A percentile compares a stretch with the other conserved stretches of the same genome.
phyloP scores from a whole-genome alignment of 2,329 filamentous ascomycete species.

The Pyrenophora tritici-repentis region DNA sequence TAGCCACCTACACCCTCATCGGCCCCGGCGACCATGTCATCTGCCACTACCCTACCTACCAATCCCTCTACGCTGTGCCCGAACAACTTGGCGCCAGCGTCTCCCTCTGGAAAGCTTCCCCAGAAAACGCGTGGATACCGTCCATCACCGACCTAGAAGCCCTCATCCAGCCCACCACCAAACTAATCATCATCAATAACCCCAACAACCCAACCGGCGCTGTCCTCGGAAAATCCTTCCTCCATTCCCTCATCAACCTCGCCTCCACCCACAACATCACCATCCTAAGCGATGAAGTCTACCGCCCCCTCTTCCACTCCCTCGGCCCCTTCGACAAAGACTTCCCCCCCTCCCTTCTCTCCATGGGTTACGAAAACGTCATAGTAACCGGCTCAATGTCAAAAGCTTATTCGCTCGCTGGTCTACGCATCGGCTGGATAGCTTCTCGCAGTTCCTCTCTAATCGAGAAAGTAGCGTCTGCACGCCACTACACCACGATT shows the following conservation, averaged over 20 bases:
- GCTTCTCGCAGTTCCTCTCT: conserved; percentile 68
- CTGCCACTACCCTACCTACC: conserved; percentile 82
- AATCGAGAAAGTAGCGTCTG: conserved; percentile 65
- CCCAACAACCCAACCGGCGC: conserved; percentile 84
- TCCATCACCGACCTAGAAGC: conserved; percentile 68
- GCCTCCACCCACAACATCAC: conserved; percentile 67
- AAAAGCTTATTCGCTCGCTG: conserved; percentile 82
- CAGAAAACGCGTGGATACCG: conserved; percentile 68
- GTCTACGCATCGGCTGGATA: conserved; percentile 83
- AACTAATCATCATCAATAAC: conserved; percentile 73
- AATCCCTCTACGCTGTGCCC: conserved; percentile 80
- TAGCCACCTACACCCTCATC: conserved; percentile 75
- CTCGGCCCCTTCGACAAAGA: conserved; percentile 59
- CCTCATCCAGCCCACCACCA: conserved; percentile 71
- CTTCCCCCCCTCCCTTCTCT: conserved; percentile 70
- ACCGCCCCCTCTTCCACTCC: conserved; percentile 79
- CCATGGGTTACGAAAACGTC: conserved; percentile 71
- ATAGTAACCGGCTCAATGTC: conserved; percentile 81
- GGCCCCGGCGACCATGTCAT: conserved; percentile 80
- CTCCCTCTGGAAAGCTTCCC: conserved; percentile 72
- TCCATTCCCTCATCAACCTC: conserved; percentile 66
- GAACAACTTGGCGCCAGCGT: conserved; percentile 76
- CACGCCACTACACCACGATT: conserved; percentile 84
- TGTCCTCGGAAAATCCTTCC: conserved; percentile 64
- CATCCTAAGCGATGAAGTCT: conserved; percentile 80